These are phyloP conservation scores for Apiotrichum montevideense DNA, from an alignment of 1,284 basidiomycete genomes.

Conservation along the genomic window DNA sequence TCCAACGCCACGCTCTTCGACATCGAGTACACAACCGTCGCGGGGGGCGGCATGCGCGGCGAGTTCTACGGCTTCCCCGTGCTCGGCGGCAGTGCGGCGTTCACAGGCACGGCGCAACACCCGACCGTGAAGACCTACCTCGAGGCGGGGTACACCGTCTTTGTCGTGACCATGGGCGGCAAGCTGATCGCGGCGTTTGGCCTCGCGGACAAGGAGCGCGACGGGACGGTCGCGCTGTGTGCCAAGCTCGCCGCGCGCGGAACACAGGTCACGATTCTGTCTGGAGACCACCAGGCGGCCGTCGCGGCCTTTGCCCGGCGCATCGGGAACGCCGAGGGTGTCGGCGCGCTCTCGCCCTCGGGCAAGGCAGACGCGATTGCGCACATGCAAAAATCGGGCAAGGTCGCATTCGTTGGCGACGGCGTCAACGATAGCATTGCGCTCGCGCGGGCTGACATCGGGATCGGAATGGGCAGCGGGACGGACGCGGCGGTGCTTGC, in stretches of 20 bases:
- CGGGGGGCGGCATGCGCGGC: background rate
- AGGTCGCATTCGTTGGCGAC: constrained; percentile 23
- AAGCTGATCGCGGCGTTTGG: background rate
- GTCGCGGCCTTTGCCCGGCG: background rate
- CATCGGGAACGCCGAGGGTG: background rate
- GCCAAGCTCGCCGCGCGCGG: background rate
- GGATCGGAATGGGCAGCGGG: constrained; percentile 2
- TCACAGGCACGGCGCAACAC: background rate
- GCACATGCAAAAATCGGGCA: too few species aligned
- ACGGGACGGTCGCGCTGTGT: background rate
- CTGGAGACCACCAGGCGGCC: constrained; percentile 2
- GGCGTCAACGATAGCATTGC: constrained; percentile 34
- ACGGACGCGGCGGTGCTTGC: constrained; percentile 18
- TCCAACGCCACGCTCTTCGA: background rate
- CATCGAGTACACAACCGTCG: background rate
- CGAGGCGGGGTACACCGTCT: background rate
- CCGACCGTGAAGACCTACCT: background rate
- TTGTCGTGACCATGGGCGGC: constrained; percentile 1
- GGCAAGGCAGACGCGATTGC: too few species aligned
- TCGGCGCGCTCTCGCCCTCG: background rate
- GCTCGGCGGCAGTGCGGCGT: background rate
- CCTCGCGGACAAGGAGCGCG: constrained; percentile 1
- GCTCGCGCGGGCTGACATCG: constrained; percentile 9
- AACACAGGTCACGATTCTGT: constrained; percentile 14
- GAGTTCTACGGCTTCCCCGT: background rate